Conservation (phyloP, 345 rosid species). For the Balakata baccata region DNA sequence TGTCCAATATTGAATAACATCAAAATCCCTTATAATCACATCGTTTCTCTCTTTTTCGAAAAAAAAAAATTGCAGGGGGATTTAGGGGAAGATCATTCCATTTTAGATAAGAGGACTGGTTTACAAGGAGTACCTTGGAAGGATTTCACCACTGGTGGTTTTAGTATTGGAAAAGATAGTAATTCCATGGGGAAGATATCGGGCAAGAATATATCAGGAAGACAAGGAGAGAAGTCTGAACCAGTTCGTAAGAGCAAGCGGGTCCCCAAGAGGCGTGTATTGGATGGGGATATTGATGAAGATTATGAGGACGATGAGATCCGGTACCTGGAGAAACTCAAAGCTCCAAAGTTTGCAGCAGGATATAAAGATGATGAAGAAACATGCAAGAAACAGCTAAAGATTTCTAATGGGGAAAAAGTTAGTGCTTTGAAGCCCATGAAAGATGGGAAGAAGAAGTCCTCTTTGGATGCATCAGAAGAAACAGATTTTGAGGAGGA, state of each 20-base stretch:
- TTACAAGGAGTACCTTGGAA: constrained; percentile 76
- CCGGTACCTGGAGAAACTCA: constrained; percentile 76
- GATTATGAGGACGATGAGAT: constrained; percentile 84
- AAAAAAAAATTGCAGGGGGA: constrained; percentile 44
- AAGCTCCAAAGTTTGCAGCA: constrained; percentile 41
- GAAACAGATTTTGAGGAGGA: constrained; percentile 63
- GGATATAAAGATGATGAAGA: constrained; percentile 51
- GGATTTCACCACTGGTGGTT: constrained; percentile 55
- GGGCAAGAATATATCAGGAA: constrained; percentile 39
- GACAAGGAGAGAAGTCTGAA: constrained; percentile 55
- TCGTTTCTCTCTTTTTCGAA: constrained; percentile 14
- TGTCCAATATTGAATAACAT: constrained; percentile 7
- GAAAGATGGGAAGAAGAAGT: constrained; percentile 57
- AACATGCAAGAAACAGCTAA: constrained; percentile 51
- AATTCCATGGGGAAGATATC: constrained; percentile 45
- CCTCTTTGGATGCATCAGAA: constrained; percentile 40
- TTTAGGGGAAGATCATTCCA: constrained; percentile 43
- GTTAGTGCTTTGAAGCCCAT: constrained; percentile 31
- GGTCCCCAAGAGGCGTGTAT: constrained; percentile 57
- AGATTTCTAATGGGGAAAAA: constrained; percentile 54
- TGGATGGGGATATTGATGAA: constrained; percentile 55
- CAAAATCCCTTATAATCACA: constrained; percentile 23
- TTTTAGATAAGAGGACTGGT: constrained; percentile 49
- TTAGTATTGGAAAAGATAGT: constrained; percentile 55
- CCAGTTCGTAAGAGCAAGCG: constrained; percentile 75